Evolutionary conservation across 225 moss, liverwort and hornwort genomes (phyloP).

Genomic region (Pleurozium schreberi): DNA sequence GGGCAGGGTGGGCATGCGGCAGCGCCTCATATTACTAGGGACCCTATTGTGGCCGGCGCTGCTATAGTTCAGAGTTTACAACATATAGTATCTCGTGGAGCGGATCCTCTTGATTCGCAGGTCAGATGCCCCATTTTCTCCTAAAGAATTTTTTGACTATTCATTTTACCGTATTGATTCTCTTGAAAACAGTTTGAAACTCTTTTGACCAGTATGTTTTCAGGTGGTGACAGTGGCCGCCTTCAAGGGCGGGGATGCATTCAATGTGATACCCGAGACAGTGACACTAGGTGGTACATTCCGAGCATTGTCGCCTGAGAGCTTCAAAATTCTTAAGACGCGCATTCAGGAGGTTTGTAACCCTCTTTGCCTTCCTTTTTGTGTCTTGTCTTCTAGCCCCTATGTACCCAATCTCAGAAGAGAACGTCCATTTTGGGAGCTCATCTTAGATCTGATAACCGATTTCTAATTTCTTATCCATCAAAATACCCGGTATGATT

Average conservation of each 20-base stretch:
- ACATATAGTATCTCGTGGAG: slow-evolving; percentile 67
- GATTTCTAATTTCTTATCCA: not conserved
- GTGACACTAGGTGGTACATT: slow-evolving; percentile 70
- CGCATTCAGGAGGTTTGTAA: slow-evolving; percentile 66
- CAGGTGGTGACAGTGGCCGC: slow-evolving; percentile 77
- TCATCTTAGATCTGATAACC: not conserved
- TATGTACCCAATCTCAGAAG: not conserved
- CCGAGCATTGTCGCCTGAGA: slow-evolving; percentile 52
- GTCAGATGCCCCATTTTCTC: slow-evolving; percentile 7
- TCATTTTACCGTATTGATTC: not conserved
- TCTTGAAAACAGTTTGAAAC: not conserved
- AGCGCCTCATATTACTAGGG: slow-evolving; percentile 33
- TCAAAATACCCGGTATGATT: not conserved
- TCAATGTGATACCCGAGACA: slow-evolving; percentile 64
- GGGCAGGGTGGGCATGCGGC: slow-evolving; percentile 80
- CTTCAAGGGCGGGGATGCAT: slow-evolving; percentile 56
- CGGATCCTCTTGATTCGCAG: slow-evolving; percentile 72
- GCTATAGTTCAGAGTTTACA: slow-evolving; percentile 61
- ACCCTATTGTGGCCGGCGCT: slow-evolving; percentile 63
- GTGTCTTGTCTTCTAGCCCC: not conserved
- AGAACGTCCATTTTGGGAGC: not conserved
- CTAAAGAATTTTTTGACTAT: not conserved
- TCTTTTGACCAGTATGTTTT: not conserved
- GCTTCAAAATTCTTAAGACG: slow-evolving; percentile 38
- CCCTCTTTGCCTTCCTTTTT: not conserved